phyloP scores from a whole-genome alignment of 768 basidiomycete species.

The Leccinum variicolor region DNA sequence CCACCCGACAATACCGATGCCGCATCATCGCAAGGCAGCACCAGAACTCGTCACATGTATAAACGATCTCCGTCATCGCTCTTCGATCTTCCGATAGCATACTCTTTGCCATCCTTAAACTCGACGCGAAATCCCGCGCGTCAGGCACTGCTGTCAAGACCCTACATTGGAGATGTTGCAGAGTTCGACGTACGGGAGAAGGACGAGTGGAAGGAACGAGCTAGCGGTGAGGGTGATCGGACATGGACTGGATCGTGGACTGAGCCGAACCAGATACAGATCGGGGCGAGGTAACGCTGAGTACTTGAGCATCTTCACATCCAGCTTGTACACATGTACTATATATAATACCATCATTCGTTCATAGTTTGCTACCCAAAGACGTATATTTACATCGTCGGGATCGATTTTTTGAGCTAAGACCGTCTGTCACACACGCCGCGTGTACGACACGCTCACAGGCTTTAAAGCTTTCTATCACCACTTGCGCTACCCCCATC shows the following conservation, averaged over 20 bases:
- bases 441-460: slow-evolving; percentile 18
- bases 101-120: slow-evolving; percentile 32
- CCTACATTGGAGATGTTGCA: slow-evolving; percentile 4
- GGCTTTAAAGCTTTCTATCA: slow-evolving; percentile 8
- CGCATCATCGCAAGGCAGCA: slow-evolving; percentile 14
- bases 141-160: slow-evolving; percentile 1
- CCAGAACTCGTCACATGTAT: slow-evolving; percentile 27
- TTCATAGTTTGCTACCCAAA: background rate
- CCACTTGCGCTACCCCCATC: slow-evolving; percentile 9
- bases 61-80: slow-evolving; percentile 38
- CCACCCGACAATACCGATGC: slow-evolving; percentile 54
- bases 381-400: background rate
- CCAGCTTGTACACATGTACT: slow-evolving; percentile 12
- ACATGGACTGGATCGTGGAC: slow-evolving; percentile 43
- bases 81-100: slow-evolving; percentile 32
- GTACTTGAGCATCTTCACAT: slow-evolving; percentile 1
- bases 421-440: slow-evolving; percentile 19
- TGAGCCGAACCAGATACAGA: slow-evolving; percentile 35
- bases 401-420: background rate
- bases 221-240: slow-evolving; percentile 45
- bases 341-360: slow-evolving; percentile 12
- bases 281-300: slow-evolving; percentile 28
- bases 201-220: slow-evolving; percentile 51
- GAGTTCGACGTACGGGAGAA: slow-evolving; percentile 38
- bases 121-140: slow-evolving; percentile 7